A percentile compares a stretch with the other conserved stretches of the same genome.
Conservation (phyloP, 1,284 basidiomycete species). For the Apiotrichum veenhuisii region DNA sequence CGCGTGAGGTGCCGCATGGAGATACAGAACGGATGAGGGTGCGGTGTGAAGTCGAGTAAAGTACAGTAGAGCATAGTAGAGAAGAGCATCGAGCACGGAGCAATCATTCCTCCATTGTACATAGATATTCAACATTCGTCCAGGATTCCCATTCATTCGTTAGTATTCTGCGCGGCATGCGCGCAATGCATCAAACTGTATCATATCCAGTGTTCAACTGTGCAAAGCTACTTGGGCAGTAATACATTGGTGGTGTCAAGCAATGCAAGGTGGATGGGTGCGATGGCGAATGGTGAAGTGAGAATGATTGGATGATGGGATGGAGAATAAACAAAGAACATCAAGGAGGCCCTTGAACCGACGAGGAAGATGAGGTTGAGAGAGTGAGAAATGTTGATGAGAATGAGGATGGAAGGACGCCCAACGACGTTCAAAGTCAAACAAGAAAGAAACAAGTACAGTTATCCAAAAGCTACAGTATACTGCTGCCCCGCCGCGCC, state of each 20-base stretch:
- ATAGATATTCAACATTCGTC: too few relatives aligned
- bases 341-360: too few relatives aligned
- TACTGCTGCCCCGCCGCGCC: background rate
- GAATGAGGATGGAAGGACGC: too few relatives aligned
- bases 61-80: background rate
- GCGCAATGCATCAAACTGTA: too few relatives aligned
- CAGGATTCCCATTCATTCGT: too few relatives aligned
- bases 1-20: constrained; percentile 2
- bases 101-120: too few relatives aligned
- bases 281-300: too few relatives aligned
- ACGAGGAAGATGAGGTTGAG: too few relatives aligned
- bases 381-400: too few relatives aligned
- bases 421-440: too few relatives aligned
- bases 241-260: background rate
- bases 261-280: background rate
- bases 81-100: too few relatives aligned
- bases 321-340: background rate
- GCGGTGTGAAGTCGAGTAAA: background rate
- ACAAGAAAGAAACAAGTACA: background rate
- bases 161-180: too few relatives aligned
- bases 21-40: background rate
- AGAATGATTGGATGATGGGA: background rate
- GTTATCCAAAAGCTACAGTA: background rate
- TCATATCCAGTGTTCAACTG: background rate
- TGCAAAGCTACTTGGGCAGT: background rate